Percentiles rank a stretch among this genome's conserved stretches.
phyloP scores from a whole-genome alignment of 73 alveolate genomes.

The Effrenium voratum region DNA sequence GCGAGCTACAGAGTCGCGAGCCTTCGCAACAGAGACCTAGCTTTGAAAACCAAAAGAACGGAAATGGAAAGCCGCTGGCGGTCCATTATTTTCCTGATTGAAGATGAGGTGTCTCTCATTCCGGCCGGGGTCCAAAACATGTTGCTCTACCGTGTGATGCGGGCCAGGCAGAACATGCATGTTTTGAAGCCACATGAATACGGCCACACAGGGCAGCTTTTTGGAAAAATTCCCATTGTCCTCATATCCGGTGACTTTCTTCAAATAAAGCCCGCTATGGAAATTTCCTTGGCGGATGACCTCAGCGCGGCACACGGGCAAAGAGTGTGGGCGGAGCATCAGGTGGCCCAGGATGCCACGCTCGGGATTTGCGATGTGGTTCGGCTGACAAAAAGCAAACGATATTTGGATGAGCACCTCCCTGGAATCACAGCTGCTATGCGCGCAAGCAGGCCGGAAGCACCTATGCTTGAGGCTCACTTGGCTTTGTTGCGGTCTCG shows the following conservation, averaged over 20 bases:
- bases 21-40: not conserved
- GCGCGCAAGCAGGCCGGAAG: not conserved
- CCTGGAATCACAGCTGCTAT: conserved; percentile 19
- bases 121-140: too few relatives aligned
- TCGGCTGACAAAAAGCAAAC: not conserved
- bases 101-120: not conserved
- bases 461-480: not conserved
- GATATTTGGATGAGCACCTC: not conserved
- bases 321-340: not conserved
- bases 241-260: not conserved
- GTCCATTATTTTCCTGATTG: not conserved
- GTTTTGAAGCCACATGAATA: too few relatives aligned
- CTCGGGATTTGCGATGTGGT: not conserved
- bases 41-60: not conserved
- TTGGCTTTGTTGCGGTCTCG: conserved; percentile 1
- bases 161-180: too few relatives aligned
- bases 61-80: not conserved
- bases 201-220: not conserved
- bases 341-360: not conserved
- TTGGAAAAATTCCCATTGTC: not conserved
- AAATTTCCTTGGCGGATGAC: not conserved
- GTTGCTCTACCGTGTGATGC: too few relatives aligned
- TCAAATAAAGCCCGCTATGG: not conserved
- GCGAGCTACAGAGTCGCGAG: not conserved
- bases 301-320: not conserved